Evolutionary conservation across 2,329 filamentous ascomycete species (phyloP).

Genomic region (Penicillium sp.): DNA sequence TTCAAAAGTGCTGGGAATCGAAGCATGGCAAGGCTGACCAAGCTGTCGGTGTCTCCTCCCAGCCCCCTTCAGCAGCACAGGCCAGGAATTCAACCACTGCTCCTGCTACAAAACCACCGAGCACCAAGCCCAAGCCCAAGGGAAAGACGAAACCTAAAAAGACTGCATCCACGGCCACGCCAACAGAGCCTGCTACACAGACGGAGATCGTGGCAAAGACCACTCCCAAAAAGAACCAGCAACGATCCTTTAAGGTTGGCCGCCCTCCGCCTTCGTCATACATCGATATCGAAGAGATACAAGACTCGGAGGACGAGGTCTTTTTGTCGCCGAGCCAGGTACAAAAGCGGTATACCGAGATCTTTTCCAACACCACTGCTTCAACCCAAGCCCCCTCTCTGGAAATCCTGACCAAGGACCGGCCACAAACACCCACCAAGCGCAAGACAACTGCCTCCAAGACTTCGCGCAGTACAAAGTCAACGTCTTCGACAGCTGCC

Average conservation of each 20-base stretch:
- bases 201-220: neutral
- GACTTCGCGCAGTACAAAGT: constrained; percentile 13
- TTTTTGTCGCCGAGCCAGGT: constrained; percentile 39
- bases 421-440: constrained; percentile 20
- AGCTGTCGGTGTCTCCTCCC: constrained; percentile 1
- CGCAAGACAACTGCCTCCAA: constrained; percentile 23
- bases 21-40: constrained; percentile 50
- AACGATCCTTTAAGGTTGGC: neutral
- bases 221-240: constrained; percentile 10
- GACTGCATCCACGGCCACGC: constrained; percentile 4
- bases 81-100: too few species aligned
- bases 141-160: constrained; percentile 17
- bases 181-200: constrained; percentile 1
- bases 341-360: constrained; percentile 27
- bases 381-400: constrained; percentile 14
- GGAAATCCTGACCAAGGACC: constrained; percentile 22
- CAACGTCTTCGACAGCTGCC: constrained; percentile 2
- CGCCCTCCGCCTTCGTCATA: constrained; percentile 25
- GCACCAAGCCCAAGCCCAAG: constrained; percentile 17
- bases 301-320: constrained; percentile 46
- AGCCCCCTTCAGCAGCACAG: neutral
- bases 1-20: constrained; percentile 74
- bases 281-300: constrained; percentile 44
- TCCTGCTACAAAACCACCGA: neutral
- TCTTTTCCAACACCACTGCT: constrained; percentile 14